phyloP scores from a whole-genome alignment of 768 basidiomycete species.

The Termitomyces sp. region DNA sequence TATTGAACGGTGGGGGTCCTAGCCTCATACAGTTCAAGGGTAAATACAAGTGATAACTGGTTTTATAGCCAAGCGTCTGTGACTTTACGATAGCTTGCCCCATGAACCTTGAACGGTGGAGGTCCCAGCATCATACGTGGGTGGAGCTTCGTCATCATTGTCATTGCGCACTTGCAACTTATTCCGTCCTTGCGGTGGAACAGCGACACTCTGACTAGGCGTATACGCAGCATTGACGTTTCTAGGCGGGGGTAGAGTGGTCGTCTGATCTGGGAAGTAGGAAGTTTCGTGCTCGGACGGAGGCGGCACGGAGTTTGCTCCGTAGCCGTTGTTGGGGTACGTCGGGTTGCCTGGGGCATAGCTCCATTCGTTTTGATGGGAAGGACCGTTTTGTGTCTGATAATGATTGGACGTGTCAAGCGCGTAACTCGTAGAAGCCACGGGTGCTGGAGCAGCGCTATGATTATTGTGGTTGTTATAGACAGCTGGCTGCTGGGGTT shows the following conservation, averaged over 20 bases:
- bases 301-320: constrained; percentile 32
- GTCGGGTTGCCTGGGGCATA: constrained; percentile 54
- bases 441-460: constrained; percentile 16
- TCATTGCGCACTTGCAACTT: constrained; percentile 18
- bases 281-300: constrained; percentile 20
- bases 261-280: constrained; percentile 19
- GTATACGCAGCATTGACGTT: constrained; percentile 27
- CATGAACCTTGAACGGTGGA: constrained; percentile 46
- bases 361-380: constrained; percentile 35
- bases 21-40: constrained; percentile 40
- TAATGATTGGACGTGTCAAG: constrained; percentile 25
- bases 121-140: constrained; percentile 55
- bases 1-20: constrained; percentile 41
- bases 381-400: constrained; percentile 25
- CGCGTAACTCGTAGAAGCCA: constrained; percentile 18
- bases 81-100: constrained; percentile 32
- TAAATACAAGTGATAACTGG: background rate
- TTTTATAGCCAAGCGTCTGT: background rate
- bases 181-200: constrained; percentile 33
- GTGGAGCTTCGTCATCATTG: constrained; percentile 49
- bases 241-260: constrained; percentile 30
- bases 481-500: constrained; percentile 18
- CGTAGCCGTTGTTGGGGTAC: constrained; percentile 32
- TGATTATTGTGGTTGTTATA: constrained; percentile 16
- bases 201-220: constrained; percentile 28